Base-by-base conservation (phyloP, 2,329 filamentous ascomycete species). In the Aspergillus eucalypticola region DNA sequence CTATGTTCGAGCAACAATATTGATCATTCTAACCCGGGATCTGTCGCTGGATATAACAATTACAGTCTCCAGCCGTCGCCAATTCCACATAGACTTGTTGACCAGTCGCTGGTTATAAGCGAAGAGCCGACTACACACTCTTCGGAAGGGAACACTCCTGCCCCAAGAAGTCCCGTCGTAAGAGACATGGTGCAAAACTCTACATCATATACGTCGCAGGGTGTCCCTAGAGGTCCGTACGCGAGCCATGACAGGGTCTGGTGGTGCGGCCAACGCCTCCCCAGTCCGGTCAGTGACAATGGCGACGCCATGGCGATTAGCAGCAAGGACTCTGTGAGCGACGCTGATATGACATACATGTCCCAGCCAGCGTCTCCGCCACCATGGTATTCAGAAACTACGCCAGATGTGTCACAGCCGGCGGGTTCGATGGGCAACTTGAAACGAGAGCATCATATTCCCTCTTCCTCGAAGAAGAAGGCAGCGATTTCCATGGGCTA, bases 401-500 rank as follows among this genome's bases (percentile, higher is more conserved):
- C 19, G 10, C 19, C 48, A 32, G 41, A 58, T 32, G 46, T 58
- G 50, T 57, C 59, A 39, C 42, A 59, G 21, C 38, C 23, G 23
- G 58, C 44, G 48, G 32, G 54, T 29, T n/a, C 54, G 38, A 49
- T 51, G 17, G 55, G 42, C 8, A 32, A 53, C 15, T 32, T 7
- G 19, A 56, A 41, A 15, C 15, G 6, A 11, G 35, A 35, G 42
- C 17, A 44, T 8, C 19, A 55, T 49, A 56, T 53, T 35, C 49
- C 54, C 49, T 48, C 35, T 42, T 41, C 58, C 17, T 39, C 57
- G 15, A 57, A 51, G 23, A 68, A 66, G 48, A 64, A 68, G 50
- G 90, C 85, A 72, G 86, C 84, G 62, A 89, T 92, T 73, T 90
- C 88, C 68, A 91, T 92, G 85, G 90, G 90, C 54, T 92, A 89